Evolutionary conservation across 2,329 filamentous ascomycete species (phyloP).

Genomic region (Metarhizium rileyi): DNA sequence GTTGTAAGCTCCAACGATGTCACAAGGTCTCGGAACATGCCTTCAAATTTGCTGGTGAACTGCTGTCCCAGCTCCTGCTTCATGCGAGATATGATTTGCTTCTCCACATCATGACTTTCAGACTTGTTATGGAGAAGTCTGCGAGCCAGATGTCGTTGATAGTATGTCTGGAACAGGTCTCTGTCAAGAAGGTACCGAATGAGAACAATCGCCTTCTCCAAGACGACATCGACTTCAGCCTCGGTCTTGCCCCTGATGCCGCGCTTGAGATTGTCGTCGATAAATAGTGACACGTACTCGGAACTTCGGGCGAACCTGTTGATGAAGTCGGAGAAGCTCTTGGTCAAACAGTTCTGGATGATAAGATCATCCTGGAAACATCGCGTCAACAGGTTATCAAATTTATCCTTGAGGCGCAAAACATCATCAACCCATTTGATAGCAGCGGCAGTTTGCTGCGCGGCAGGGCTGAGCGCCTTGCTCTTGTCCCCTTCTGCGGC

Average conservation of each 20-base stretch:
- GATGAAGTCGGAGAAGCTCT: constrained; percentile 88
- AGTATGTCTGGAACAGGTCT: constrained; percentile 93
- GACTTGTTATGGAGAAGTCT: constrained; percentile 82
- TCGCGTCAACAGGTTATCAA: constrained; percentile 64
- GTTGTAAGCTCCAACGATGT: constrained; percentile 75
- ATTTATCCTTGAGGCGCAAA: constrained; percentile 75
- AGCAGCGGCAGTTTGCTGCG: constrained; percentile 75
- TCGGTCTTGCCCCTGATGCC: constrained; percentile 91
- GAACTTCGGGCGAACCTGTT: constrained; percentile 78
- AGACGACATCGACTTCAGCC: constrained; percentile 67
- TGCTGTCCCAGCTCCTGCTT: constrained; percentile 92
- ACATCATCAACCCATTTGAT: constrained; percentile 96
- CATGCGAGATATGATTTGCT: constrained; percentile 93
- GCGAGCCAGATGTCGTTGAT: constrained; percentile 91
- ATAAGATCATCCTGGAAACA: constrained; percentile 69
- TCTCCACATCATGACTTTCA: constrained; percentile 84
- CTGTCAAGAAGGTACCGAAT: constrained; percentile 85
- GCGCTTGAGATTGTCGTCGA: constrained; percentile 92
- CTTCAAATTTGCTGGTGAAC: constrained; percentile 86
- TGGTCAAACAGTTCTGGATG: constrained; percentile 72
- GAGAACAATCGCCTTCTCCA: constrained; percentile 84
- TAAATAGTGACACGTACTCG: constrained; percentile 91
- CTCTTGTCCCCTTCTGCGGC: constrained; percentile 31
- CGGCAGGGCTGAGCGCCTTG: constrained; percentile 38
- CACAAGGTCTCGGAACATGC: constrained; percentile 96